These are phyloP conservation scores for Datura wrightii DNA, from an alignment of 257 asterid species.

Conservation along the genomic window DNA sequence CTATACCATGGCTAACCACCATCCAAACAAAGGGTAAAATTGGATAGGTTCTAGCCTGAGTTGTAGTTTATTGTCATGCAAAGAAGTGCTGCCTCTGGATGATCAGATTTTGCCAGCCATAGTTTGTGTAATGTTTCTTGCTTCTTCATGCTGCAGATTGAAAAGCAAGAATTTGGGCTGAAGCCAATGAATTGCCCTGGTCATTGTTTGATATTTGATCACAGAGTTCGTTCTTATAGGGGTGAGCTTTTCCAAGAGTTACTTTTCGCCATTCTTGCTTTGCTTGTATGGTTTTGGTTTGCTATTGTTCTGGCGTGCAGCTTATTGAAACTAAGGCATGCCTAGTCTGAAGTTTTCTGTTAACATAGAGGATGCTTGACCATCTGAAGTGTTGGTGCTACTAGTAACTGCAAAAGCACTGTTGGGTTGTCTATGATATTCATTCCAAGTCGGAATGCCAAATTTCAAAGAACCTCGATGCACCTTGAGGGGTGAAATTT, in stretches of 20 bases:
- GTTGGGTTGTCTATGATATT: neutral
- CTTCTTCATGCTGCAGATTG: conserved; percentile 62
- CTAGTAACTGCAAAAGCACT: neutral
- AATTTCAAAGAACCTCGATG: neutral
- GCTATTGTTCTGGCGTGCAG: conserved; percentile 18
- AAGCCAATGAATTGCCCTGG: conserved; percentile 99
- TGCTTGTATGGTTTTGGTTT: conserved; percentile 28
- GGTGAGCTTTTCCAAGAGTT: conserved; percentile 52
- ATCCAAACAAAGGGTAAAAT: neutral
- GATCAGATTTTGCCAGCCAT: neutral
- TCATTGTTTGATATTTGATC: conserved; percentile 94
- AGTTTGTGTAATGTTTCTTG: neutral
- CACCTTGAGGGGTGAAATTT: conserved; percentile 17
- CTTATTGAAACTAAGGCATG: neutral
- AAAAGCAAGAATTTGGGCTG: conserved; percentile 94
- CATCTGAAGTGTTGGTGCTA: neutral
- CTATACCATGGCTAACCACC: too few species aligned
- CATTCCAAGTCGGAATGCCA: neutral
- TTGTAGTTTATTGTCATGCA: neutral
- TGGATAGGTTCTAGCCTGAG: neutral
- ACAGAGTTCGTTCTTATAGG: conserved; percentile 95
- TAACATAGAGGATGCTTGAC: conserved; percentile 11
- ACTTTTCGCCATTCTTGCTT: conserved; percentile 23
- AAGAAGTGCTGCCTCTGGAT: neutral
- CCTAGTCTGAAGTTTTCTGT: conserved; percentile 6